Conservation (phyloP, 106 monocot species). For the Platanthera guangdongensis region DNA sequence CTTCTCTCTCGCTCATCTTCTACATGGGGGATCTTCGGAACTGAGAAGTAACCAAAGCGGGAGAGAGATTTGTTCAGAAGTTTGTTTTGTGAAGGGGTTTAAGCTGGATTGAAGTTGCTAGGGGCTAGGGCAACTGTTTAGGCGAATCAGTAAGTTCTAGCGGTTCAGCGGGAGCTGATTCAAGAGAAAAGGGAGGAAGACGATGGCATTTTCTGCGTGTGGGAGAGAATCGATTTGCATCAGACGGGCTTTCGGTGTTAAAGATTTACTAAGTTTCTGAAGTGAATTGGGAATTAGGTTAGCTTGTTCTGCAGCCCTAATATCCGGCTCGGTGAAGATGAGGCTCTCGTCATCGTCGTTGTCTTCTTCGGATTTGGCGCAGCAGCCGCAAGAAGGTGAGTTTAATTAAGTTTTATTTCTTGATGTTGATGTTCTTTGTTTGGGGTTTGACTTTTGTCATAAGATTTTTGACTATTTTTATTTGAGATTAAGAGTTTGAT, state of each 20-base stretch:
- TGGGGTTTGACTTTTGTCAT: not conserved
- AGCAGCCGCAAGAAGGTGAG: constrained; percentile 5
- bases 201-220: not conserved
- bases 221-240: not conserved
- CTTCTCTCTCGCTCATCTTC: not conserved
- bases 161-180: constrained; percentile 3
- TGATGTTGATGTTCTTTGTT: not conserved
- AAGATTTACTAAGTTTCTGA: not conserved
- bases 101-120: not conserved
- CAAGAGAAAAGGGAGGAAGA: not conserved
- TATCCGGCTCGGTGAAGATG: not conserved
- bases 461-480: not conserved
- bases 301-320: not conserved
- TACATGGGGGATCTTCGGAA: not conserved
- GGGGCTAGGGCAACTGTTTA: constrained; percentile 5
- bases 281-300: not conserved
- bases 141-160: not conserved
- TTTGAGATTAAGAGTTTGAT: not conserved
- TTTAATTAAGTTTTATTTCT: not conserved
- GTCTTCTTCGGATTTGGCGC: constrained; percentile 7
- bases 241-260: not conserved
- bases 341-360: constrained; percentile 6
- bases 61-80: not conserved
- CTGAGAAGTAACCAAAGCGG: not conserved
- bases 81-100: not conserved